Conservation (phyloP, 305 asterid species). For the Solanum hybrid region DNA sequence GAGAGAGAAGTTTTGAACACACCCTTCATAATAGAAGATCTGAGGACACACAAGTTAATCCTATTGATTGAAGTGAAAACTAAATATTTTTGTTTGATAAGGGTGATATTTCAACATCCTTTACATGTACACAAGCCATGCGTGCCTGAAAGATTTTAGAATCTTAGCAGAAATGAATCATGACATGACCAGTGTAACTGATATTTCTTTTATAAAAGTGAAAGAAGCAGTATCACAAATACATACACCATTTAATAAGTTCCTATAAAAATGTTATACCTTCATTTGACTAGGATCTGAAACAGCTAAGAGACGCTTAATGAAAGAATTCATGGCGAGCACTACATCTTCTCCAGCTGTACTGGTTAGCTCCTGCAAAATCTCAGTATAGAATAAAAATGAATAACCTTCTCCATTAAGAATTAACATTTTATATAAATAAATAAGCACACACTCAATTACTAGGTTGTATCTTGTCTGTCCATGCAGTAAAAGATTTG, state of each 20-base stretch:
- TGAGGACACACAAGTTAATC: background rate
- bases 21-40: background rate
- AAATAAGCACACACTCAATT: background rate
- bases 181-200: background rate
- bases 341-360: slow-evolving; percentile 85
- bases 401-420: background rate
- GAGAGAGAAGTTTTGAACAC: background rate
- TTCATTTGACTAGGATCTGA: slow-evolving; percentile 88
- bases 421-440: background rate
- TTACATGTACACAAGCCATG: background rate
- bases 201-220: background rate
- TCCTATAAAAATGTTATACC: slow-evolving; percentile 31
- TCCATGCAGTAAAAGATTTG: background rate
- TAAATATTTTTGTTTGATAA: background rate
- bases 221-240: background rate
- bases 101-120: background rate
- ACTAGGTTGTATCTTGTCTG: background rate
- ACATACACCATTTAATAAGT: background rate
- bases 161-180: background rate
- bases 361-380: slow-evolving; percentile 69
- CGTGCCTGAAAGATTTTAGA: background rate
- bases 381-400: background rate
- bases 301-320: slow-evolving; percentile 75
- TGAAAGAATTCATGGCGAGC: slow-evolving; percentile 83
- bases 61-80: background rate